These are phyloP conservation scores for Cladosporium sp. DNA, from an alignment of 2,329 filamentous ascomycete species.

Conservation along the genomic window DNA sequence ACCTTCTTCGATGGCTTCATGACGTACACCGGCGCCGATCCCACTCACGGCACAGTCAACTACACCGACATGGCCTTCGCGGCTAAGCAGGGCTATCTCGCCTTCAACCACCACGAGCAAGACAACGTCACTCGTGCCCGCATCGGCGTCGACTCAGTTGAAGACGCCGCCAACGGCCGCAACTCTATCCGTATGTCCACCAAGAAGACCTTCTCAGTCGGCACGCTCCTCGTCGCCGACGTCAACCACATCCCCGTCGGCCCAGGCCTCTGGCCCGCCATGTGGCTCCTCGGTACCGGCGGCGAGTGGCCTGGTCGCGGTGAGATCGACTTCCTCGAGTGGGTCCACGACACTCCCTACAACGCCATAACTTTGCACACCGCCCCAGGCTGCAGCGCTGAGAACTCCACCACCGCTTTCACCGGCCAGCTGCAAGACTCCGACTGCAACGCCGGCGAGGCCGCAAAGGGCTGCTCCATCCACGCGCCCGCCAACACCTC, in stretches of 20 bases:
- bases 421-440: conserved; percentile 19
- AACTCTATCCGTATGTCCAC: conserved; percentile 45
- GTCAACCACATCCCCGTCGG: conserved; percentile 50
- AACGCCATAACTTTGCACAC: conserved; percentile 49
- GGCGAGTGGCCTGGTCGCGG: conserved; percentile 38
- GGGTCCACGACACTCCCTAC: conserved; percentile 38
- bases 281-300: conserved; percentile 36
- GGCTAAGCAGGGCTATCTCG: conserved; percentile 35
- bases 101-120: conserved; percentile 37
- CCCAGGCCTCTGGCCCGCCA: conserved; percentile 51
- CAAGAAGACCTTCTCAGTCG: conserved; percentile 44
- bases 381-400: conserved; percentile 39
- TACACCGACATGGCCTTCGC: conserved; percentile 25
- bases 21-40: conserved; percentile 41
- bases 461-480: conserved; percentile 41
- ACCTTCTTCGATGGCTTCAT: conserved; percentile 45
- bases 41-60: conserved; percentile 37
- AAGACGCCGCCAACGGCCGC: conserved; percentile 36
- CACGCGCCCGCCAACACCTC: conserved; percentile 18
- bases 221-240: conserved; percentile 48
- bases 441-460: conserved; percentile 32
- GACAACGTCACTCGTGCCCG: conserved; percentile 34
- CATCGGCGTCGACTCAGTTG: conserved; percentile 44
- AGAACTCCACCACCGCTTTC: conserved; percentile 28
- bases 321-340: conserved; percentile 49